Base-by-base conservation (phyloP, 2,329 filamentous ascomycete species). In the Cladophialophora chaetospira region DNA sequence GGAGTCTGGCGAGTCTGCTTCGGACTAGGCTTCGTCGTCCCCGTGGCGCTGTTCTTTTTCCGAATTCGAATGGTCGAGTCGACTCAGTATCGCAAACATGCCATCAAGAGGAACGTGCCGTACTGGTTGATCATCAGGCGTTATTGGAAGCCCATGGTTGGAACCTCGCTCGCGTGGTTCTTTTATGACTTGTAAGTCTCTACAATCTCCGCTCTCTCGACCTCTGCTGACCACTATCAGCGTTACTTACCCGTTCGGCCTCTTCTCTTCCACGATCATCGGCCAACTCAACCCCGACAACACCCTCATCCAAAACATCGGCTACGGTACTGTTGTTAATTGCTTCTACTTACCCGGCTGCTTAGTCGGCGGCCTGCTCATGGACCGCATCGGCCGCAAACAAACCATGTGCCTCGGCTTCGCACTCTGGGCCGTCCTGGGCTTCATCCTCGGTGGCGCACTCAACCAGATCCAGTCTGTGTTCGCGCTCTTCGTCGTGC, bases 1-100 rank as follows among this genome's bases (percentile, higher is more conserved):
- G 87, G 84, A 23, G 89, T 89, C 42, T 96, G 92, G 92, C 85
- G 92, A 63, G 82, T 91, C 8, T 88, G 85, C 58, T 77, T 97
- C n/a, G 92, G 89, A 1, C 77, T 94, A 25, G 90, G 89, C 33
- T 80, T 88, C 13, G 80, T 91, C n/a, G 90, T 90, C 48, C 90
- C 90, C 0, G 68, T 92, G 5, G 75, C 85, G 40, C 77, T 94
- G 4, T 79, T 94, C 21, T 79, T 86, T 53, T 71, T 94, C 13
- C 88, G 90, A 42, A 68, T 91, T 29, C 87, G 85, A 67, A 77
- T 94, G 42, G 79, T 87, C 57, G 90, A 95, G 70, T 89, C 89
- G 0, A 88, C 91, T 68, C 87, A 91, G 63, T 93, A 88, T 68
- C 81, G 83, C 58, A 79, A 81, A 13, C 81, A 91, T 66, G 84